Base-by-base conservation (phyloP, 208 protist species). In the Trypanosoma theileri region DNA sequence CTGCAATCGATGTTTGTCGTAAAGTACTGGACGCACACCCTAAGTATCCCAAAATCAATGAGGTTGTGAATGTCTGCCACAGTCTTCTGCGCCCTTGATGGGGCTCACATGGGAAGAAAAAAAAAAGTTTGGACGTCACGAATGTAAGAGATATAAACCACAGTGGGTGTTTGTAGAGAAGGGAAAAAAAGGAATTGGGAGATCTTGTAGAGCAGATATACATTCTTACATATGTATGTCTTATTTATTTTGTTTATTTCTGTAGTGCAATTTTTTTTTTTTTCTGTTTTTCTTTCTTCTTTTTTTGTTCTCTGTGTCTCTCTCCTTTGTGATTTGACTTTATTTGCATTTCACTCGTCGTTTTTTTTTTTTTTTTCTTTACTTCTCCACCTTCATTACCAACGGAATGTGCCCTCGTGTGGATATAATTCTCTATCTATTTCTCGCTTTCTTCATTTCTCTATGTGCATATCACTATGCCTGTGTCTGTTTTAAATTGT, bases 1-100 rank as follows among this genome's bases (percentile, higher is more conserved):
- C 96, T 60, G 92, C 93, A 13, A 98, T 99, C 80, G 92, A 98
- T 50, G 85, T 98, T 28, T 95, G 95, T 73, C 86, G 95, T 58
- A 86, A 86, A 66, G 94, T 99, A 26, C 73, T 99, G 24, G 65
- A 77, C 9, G 65, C 80, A 46, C 85, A 98, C 75, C 77, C 93
- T 1, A 81, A 73, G 50, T 98, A 98, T 76, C 96, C 97, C 2
- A 87, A 84, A 50, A 98, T 99, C 66, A 75, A 84, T 59, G 88
- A 95, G 51, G 89, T 99, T 21, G 83, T 98, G 56, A 90, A 98
- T 21, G 86, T 91, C n/a, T 93, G 95, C 60, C 88, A 86, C 69
- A 77, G 77, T 26, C 77, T 96, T 75, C 79, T 96, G n/a, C 80
- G 86, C 4, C 88, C 88, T 11, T 96, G 40, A 77, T 42, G 50